phyloP scores from a whole-genome alignment of 495 filamentous ascomycete species.

The Physcia stellaris region DNA sequence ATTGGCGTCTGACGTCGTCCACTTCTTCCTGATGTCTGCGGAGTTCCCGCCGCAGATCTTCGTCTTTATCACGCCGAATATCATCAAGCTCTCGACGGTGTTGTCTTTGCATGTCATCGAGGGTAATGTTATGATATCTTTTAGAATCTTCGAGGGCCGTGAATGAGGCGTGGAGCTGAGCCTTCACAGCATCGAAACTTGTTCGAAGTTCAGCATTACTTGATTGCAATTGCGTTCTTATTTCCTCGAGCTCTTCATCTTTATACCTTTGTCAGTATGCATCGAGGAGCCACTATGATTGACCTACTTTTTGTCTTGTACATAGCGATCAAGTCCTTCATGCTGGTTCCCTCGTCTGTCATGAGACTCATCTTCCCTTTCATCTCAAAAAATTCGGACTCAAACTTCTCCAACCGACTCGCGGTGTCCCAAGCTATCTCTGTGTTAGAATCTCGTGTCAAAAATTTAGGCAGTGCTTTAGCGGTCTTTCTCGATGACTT shows the following conservation, averaged over 20 bases:
- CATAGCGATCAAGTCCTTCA: slow-evolving; percentile 55
- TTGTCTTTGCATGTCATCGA: slow-evolving; percentile 42
- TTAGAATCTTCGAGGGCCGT: slow-evolving; percentile 32
- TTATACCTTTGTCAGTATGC: slow-evolving; percentile 4
- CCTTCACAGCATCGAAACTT: slow-evolving; percentile 44
- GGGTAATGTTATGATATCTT: slow-evolving; percentile 37
- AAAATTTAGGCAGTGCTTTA: slow-evolving; percentile 31
- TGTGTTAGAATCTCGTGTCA: slow-evolving; percentile 60
- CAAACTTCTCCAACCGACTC: slow-evolving; percentile 48
- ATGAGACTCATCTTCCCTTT: slow-evolving; percentile 48
- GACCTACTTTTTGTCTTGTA: slow-evolving; percentile 62
- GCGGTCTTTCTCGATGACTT: slow-evolving; percentile 23
- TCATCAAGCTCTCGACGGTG: slow-evolving; percentile 36
- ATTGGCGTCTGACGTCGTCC: slow-evolving; percentile 30
- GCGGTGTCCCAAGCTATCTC: slow-evolving; percentile 54
- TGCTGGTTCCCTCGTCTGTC: slow-evolving; percentile 41
- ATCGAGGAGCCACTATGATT: slow-evolving; percentile 1
- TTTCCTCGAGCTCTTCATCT: slow-evolving; percentile 57
- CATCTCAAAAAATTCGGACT: slow-evolving; percentile 44
- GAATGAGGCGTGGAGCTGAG: slow-evolving; percentile 28
- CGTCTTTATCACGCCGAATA: slow-evolving; percentile 24
- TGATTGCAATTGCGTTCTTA: slow-evolving; percentile 40
- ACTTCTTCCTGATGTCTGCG: slow-evolving; percentile 36
- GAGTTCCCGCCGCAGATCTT: slow-evolving; percentile 25
- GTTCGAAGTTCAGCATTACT: slow-evolving; percentile 40